These are phyloP conservation scores for Sarcodon sp. DNA, from an alignment of 768 basidiomycete species.

Conservation along the genomic window DNA sequence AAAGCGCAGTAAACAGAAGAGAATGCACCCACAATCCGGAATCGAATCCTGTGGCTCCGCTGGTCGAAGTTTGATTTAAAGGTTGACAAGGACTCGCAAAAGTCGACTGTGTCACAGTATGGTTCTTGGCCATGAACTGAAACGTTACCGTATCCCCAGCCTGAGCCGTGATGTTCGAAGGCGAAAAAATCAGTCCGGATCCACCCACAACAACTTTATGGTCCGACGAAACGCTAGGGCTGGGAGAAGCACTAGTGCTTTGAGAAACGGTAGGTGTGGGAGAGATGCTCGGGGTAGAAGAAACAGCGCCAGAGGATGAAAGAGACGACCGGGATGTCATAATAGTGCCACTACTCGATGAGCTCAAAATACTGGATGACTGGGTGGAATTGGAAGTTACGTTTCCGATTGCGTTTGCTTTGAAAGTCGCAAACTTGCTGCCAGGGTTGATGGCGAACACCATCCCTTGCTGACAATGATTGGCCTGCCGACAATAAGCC, in stretches of 20 bases:
- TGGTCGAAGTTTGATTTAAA: conserved; percentile 29
- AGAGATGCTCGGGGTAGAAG: conserved; percentile 19
- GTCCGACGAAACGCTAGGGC: conserved; percentile 19
- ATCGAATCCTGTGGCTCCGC: conserved; percentile 27
- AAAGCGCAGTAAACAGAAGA: background rate
- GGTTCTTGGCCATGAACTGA: conserved; percentile 26
- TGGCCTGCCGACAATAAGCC: conserved; percentile 44
- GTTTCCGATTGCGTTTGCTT: conserved; percentile 32
- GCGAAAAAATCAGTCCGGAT: conserved; percentile 13
- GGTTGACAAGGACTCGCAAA: conserved; percentile 22
- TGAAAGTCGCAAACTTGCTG: conserved; percentile 38
- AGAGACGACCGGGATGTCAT: background rate
- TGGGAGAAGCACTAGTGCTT: conserved; percentile 22
- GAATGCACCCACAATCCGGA: conserved; percentile 20
- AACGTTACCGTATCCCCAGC: conserved; percentile 27
- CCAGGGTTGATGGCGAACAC: conserved; percentile 57
- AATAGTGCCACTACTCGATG: conserved; percentile 5
- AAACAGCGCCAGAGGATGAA: conserved; percentile 11
- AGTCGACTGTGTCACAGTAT: conserved; percentile 23
- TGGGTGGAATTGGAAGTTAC: conserved; percentile 8
- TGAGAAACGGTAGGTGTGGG: conserved; percentile 20
- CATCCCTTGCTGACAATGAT: conserved; percentile 50
- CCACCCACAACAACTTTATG: conserved; percentile 18
- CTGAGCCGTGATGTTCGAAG: conserved; percentile 21
- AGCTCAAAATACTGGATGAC: conserved; percentile 1